Evolutionary conservation across 2,329 filamentous ascomycete species (phyloP).

Genomic region (Fusarium lyarnte): DNA sequence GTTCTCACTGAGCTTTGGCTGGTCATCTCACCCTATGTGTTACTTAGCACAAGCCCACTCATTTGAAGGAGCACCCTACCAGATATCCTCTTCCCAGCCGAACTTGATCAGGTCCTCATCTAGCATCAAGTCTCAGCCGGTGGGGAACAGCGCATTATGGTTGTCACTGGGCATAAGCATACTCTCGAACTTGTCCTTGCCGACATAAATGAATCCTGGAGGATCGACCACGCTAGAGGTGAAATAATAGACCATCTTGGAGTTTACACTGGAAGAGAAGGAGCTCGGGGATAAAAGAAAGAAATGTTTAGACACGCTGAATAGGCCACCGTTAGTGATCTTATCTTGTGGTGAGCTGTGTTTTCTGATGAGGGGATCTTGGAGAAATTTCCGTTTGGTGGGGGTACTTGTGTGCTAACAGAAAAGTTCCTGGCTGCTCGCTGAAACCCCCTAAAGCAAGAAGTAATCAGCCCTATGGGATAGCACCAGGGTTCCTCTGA

Average conservation of each 20-base stretch:
- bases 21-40: conserved; percentile 32
- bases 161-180: conserved; percentile 48
- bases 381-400: conserved; percentile 36
- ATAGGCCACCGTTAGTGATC: neutral
- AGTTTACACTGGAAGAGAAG: accelerated
- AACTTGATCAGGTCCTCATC: conserved; percentile 97
- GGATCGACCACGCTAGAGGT: conserved; percentile 86
- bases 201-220: conserved; percentile 89
- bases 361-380: conserved; percentile 33
- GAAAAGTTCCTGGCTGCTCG: neutral
- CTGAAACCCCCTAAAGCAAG: neutral
- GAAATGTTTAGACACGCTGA: neutral
- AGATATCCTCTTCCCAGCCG: conserved; percentile 95
- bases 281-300: neutral
- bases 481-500: neutral
- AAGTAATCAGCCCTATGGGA: neutral
- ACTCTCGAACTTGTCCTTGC: conserved; percentile 99
- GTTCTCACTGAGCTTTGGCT: neutral
- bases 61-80: conserved; percentile 63
- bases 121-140: conserved; percentile 52
- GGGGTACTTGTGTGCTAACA: conserved; percentile 29
- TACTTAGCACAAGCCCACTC: conserved; percentile 10
- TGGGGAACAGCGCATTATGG: conserved; percentile 3
- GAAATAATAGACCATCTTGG: conserved; percentile 91
- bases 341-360: neutral